Conservation (phyloP, 2,329 filamentous ascomycete species). For the Kalaharituber pfeilii region DNA sequence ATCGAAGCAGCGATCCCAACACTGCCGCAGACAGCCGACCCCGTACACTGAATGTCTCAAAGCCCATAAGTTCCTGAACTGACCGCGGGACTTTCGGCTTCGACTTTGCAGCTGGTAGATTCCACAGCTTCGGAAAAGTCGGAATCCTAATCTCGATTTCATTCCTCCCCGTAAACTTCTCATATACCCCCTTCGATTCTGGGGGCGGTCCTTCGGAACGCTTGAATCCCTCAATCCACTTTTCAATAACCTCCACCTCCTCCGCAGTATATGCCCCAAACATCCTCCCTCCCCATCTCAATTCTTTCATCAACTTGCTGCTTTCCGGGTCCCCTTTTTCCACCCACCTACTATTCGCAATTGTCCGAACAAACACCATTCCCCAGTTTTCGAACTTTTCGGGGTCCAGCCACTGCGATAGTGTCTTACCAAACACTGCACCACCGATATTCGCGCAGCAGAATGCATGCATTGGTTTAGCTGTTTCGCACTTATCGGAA, state of each 20-base stretch:
- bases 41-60: too few relatives aligned
- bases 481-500: constrained; percentile 27
- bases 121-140: background rate
- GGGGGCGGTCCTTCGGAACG: background rate
- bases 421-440: constrained; percentile 18
- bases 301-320: constrained; percentile 30
- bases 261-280: constrained; percentile 34
- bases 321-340: constrained; percentile 27
- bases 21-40: background rate
- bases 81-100: background rate
- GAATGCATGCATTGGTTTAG: constrained; percentile 29
- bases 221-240: constrained; percentile 28
- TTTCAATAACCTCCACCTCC: constrained; percentile 27
- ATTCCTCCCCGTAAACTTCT: constrained; percentile 9
- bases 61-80: background rate
- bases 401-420: constrained; percentile 31
- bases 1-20: constrained; percentile 24
- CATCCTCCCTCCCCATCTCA: constrained; percentile 34
- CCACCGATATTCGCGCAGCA: constrained; percentile 29
- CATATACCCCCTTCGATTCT: constrained; percentile 7
- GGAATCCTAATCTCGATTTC: constrained; percentile 1
- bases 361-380: constrained; percentile 26
- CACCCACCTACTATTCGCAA: constrained; percentile 30
- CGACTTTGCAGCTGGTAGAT: background rate
- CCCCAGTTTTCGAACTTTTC: constrained; percentile 24